phyloP scores from a whole-genome alignment of 139 green algal genomes.

The Haematococcus sp. region DNA sequence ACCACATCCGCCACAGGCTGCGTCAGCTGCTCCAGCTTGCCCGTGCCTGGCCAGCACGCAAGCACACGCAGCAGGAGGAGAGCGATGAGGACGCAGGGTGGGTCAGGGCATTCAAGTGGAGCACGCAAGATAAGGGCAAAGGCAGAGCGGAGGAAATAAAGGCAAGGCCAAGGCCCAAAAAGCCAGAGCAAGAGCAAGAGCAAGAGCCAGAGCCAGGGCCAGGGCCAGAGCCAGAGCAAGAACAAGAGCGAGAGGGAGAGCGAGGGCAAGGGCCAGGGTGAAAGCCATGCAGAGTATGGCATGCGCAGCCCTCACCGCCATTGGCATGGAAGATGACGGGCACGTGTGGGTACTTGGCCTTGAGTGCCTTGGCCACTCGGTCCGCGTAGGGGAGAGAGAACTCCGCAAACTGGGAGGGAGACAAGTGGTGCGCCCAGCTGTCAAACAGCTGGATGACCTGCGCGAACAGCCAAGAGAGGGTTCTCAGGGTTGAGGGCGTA shows the following conservation, averaged over 20 bases:
- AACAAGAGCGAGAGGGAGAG: no score
- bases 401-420: conserved; percentile 84
- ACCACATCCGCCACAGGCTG: conserved; percentile 77
- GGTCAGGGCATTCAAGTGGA: not conserved
- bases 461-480: not conserved
- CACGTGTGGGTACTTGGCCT: conserved; percentile 71
- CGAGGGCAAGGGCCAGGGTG: no score
- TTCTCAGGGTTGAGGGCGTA: not conserved
- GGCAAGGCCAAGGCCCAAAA: no score
- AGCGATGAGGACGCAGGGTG: not conserved
- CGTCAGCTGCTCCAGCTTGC: conserved; percentile 79
- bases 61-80: not conserved
- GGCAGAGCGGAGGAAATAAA: no score
- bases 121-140: no score
- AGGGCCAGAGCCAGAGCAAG: no score
- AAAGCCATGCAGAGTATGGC: no score
- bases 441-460: conserved; percentile 97
- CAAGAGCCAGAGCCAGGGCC: no score
- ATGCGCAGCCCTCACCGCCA: conserved; percentile 68
- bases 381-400: conserved; percentile 94
- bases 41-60: no score
- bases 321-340: conserved; percentile 98
- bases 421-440: conserved; percentile 90
- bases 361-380: conserved; percentile 71
- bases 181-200: no score